These are phyloP conservation scores for Cyclostephanos invisitatus DNA, from an alignment of 108 stramenopile species.

Conservation along the genomic window DNA sequence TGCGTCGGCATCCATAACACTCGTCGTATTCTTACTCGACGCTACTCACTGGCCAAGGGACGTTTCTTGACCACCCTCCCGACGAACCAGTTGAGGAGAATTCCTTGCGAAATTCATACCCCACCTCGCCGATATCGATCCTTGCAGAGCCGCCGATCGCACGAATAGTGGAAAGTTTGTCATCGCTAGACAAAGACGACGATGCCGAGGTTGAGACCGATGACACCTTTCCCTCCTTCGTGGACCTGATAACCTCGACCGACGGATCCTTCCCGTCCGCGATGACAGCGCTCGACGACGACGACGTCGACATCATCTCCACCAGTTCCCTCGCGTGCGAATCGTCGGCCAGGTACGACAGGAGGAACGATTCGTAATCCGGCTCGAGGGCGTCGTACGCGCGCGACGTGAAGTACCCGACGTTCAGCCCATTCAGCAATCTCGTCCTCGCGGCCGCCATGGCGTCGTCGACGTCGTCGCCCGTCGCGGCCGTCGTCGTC, in stretches of 20 bases:
- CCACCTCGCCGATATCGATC: conserved; percentile 19
- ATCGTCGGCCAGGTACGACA: conserved; percentile 42
- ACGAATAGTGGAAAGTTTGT: not conserved
- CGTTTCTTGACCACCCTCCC: conserved; percentile 36
- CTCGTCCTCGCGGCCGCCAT: conserved; percentile 1
- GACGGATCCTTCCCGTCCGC: not conserved
- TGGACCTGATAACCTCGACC: not conserved
- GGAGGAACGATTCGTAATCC: conserved; percentile 44
- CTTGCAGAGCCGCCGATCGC: not conserved
- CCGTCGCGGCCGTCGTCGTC: not conserved
- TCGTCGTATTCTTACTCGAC: not conserved
- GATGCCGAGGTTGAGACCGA: not conserved
- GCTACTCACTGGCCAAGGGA: conserved; percentile 22
- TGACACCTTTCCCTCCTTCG: not conserved
- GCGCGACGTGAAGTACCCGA: conserved; percentile 30
- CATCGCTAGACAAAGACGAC: not conserved
- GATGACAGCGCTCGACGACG: too few species aligned
- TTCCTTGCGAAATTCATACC: conserved; percentile 42
- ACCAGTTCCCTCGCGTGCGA: conserved; percentile 39
- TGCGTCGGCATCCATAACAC: too few species aligned
- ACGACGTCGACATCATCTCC: conserved; percentile 9
- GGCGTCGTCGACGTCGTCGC: not conserved
- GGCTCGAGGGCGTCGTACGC: conserved; percentile 46
- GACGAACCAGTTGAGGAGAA: conserved; percentile 39
- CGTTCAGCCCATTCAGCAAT: conserved; percentile 17